Evolutionary conservation across 306 rosid genomes (phyloP).

Genomic region (Cucurbita pepo): DNA sequence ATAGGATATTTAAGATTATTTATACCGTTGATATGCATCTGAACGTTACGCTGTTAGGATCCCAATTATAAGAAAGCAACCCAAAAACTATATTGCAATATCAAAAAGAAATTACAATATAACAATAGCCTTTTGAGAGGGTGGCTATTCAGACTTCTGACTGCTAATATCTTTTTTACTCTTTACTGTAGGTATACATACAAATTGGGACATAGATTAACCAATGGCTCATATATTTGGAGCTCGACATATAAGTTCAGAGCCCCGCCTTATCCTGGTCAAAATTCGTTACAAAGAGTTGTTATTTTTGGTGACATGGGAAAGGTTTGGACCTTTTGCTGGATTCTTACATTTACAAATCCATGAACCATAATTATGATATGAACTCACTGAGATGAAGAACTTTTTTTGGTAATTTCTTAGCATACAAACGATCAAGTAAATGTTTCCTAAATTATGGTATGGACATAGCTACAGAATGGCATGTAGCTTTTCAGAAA

Average conservation of each 20-base stretch:
- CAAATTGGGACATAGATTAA: conserved; percentile 64
- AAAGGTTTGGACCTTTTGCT: conserved; percentile 40
- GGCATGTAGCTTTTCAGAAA: not conserved
- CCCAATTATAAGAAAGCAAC: not conserved
- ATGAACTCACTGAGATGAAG: not conserved
- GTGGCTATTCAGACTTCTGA: not conserved
- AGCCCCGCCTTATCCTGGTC: conserved; percentile 91
- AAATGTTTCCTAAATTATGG: not conserved
- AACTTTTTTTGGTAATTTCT: not conserved
- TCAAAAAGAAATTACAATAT: not conserved
- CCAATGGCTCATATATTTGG: conserved; percentile 46
- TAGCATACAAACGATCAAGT: not conserved
- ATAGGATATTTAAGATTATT: not conserved
- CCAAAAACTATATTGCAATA: not conserved
- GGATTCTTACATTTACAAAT: not conserved
- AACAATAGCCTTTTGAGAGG: not conserved
- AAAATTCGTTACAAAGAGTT: conserved; percentile 70
- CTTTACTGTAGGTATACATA: conserved; percentile 42
- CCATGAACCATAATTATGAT: not conserved
- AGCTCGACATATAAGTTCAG: conserved; percentile 56
- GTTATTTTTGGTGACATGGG: conserved; percentile 95
- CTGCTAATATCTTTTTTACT: not conserved
- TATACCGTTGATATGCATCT: not conserved
- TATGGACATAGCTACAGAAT: not conserved
- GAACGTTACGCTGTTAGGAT: not conserved